Base-by-base conservation (phyloP, 177 flowering plant genomes). In the Vitis hybrid region DNA sequence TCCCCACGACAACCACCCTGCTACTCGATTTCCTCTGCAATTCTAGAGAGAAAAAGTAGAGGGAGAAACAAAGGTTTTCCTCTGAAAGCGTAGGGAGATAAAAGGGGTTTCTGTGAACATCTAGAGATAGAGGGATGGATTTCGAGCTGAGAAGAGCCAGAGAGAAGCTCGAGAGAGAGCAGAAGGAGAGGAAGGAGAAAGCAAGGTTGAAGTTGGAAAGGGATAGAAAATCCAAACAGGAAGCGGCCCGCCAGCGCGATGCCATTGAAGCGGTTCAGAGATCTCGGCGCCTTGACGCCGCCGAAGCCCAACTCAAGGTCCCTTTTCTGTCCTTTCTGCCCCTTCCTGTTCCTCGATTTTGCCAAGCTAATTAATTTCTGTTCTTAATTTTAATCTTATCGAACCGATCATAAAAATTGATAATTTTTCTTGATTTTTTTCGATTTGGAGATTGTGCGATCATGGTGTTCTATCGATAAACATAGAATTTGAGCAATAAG, bases 161-260 rank as follows among this genome's bases (percentile, higher is more conserved):
- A 69, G 90, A 90, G 90, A 95, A 91, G 87, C 79, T 95, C 2
- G 96, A 91, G 82, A 90, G 77, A 68, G 99, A 95, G 70, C 99
- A 94, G 81, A 86, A 69, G 70, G 94, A 91, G 79, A 89, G 99
- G 74, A 93, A 93, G 72, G 90, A 86, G 70, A 85, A 59, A 62
- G 99, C 98, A 5, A 87, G 80, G 73, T 3, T 62, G 78, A 91
- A 72, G 68, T 61, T 86, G 49, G 86, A 86, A 31, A 78, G 86
- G 56, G 99, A 95, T 79, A 87, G 74, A 58, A 91, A 84, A 67
- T 87, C 91, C 12, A 89, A 78, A 70, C 83, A 83, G 49, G 98
- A 84, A 49, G 97, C 99, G 2, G 19, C 45, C 19, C 81, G 81
- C 12, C 97, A 86, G 66, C 83, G 93, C 1, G 92, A 95, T 57